Base-by-base conservation (phyloP, 2,329 filamentous ascomycete genomes). In the Aspergillus awamori region DNA sequence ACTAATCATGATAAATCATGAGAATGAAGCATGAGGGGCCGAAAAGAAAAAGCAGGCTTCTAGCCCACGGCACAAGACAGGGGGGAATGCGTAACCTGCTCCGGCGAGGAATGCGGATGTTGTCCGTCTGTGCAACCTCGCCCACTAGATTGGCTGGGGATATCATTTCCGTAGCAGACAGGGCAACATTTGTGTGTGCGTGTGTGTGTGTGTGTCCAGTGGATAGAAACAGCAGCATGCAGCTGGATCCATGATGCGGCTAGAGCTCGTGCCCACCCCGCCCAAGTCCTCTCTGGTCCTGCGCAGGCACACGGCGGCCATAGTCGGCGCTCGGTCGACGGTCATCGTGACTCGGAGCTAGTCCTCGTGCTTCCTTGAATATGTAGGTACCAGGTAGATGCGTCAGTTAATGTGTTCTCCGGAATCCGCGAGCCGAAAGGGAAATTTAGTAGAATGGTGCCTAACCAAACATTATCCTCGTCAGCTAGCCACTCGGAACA, bases 71-170 rank as follows among this genome's bases (percentile, higher is more conserved):
- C 24, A 26, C 24, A 49, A 17, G 11, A 38, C 28, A 38, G 28
- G 53, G 24, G 53, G 26, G 47, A 36, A 30, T 56, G 53, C 53
- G 39, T 28, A 56, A 43, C 52, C 52, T 47, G 53, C 39, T 17
- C 41, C 24, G 41, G 36, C 53, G 53, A 47, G 53, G 43, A 22
- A 20, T 39, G 24, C 53, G 53, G 53, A 56, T 56, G 30, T 45
- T 22, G 39, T 45, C 53, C 53, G 53, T 56, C 53, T 30, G 53
- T 47, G 39, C 26, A 41, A 45, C 15, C 10, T 10, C 5, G 2
- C n/a, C 26, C 20, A 24, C 3, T 4, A 47, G 8, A 56, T 56
- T 45, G 53, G 53, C 20, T 33, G 30, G 20, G 53, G 53, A 56
- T 30, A 56, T 56, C 41, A 45, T 56, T 56, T 56, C 53, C 53